A percentile compares a stretch with the other conserved stretches of the same genome.
These are phyloP conservation scores for Polytolypa hystricis DNA, from an alignment of 2,329 filamentous ascomycete genomes.

Conservation along the genomic window DNA sequence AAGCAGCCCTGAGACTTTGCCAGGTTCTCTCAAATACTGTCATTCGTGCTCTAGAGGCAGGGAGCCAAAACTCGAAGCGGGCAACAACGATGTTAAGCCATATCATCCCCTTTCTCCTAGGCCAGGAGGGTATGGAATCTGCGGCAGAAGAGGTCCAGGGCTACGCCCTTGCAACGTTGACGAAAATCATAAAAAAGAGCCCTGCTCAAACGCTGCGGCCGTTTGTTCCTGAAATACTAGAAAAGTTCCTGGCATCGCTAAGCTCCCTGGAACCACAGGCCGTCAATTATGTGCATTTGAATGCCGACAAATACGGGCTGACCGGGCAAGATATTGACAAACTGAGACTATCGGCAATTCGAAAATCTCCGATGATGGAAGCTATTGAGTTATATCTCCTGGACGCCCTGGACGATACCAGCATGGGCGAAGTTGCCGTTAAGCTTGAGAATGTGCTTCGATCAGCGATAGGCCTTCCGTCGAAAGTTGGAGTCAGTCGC, in stretches of 20 bases:
- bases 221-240: constrained; percentile 71
- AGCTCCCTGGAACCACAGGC: constrained; percentile 82
- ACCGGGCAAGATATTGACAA: constrained; percentile 86
- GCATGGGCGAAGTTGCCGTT: constrained; percentile 64
- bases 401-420: constrained; percentile 64
- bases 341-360: constrained; percentile 67
- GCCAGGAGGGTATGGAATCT: constrained; percentile 79
- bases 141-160: constrained; percentile 75
- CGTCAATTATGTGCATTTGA: constrained; percentile 86
- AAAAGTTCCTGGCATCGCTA: constrained; percentile 67
- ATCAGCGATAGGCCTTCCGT: constrained; percentile 77
- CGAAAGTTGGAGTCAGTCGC: constrained; percentile 81
- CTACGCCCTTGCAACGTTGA: constrained; percentile 71
- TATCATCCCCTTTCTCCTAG: constrained; percentile 81
- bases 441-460: constrained; percentile 71
- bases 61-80: constrained; percentile 53
- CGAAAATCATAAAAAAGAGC: constrained; percentile 83
- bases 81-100: constrained; percentile 72
- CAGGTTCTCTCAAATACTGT: constrained; percentile 74
- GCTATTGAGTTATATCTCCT: constrained; percentile 74
- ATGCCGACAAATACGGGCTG: constrained; percentile 70
- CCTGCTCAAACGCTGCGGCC: constrained; percentile 62
- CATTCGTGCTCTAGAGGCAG: constrained; percentile 73
- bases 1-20: constrained; percentile 70
- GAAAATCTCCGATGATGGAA: constrained; percentile 80